Evolutionary conservation across 192 early-diverging fungal species (phyloP).

Genomic region (Rhizoclosmatium globosum): DNA sequence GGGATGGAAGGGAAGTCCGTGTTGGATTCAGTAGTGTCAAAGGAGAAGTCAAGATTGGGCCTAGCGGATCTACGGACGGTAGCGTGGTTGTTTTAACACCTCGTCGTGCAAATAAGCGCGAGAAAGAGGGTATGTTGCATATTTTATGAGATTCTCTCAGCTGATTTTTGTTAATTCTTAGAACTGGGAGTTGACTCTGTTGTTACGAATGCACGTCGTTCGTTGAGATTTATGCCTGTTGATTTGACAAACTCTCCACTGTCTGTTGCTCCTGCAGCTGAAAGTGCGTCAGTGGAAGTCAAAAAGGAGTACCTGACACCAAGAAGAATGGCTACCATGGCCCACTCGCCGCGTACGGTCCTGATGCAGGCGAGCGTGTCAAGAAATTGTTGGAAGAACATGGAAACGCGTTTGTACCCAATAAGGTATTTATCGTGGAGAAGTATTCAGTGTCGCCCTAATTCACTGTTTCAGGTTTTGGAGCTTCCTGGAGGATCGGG

Average conservation of each 20-base stretch:
- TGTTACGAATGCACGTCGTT: constrained; percentile 39
- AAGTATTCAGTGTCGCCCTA: background rate
- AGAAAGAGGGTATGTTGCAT: constrained; percentile 22
- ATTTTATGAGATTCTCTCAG: constrained; percentile 12
- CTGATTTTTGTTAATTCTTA: constrained; percentile 3
- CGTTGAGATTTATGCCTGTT: constrained; percentile 28
- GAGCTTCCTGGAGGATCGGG: too few species aligned
- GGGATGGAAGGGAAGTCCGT: constrained; percentile 7
- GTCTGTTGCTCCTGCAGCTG: background rate
- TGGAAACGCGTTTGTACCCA: constrained; percentile 41
- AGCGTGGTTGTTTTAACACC: constrained; percentile 39
- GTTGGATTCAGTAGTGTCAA: constrained; percentile 4
- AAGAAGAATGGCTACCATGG: background rate
- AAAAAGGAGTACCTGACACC: background rate
- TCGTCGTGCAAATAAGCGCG: constrained; percentile 30
- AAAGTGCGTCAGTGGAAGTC: background rate
- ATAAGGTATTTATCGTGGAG: constrained; percentile 8
- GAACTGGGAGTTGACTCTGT: constrained; percentile 38
- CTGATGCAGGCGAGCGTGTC: constrained; percentile 17
- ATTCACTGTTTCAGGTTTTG: background rate
- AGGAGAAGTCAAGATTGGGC: background rate
- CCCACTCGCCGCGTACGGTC: constrained; percentile 6
- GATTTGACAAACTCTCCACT: background rate
- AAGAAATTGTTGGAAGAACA: constrained; percentile 28
- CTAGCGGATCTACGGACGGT: background rate